Evolutionary conservation across 2,329 filamentous ascomycete genomes (phyloP), one percentile per base, ranked within the genome.

Genomic region (Volutella citrinella): DNA sequence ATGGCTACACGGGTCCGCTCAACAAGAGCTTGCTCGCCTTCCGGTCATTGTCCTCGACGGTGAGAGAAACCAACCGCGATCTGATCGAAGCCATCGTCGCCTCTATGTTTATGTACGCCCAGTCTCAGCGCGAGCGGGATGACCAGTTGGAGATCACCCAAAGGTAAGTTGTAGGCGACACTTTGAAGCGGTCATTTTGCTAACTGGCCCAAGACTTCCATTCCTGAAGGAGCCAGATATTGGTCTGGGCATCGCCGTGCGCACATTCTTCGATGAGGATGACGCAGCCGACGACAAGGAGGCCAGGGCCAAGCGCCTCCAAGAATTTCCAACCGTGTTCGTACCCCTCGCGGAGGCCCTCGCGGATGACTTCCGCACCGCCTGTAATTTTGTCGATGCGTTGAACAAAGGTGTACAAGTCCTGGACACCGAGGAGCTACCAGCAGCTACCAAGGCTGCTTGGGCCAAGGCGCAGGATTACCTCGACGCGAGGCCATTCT

Each of bases 1-100:
- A 91, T 49, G 93, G 93, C 19, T 98, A 96, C 63, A 96, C 91
- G 3, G 93, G 93, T 1, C 91, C 93, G 2, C 74, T 98, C 2
- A 95, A 89, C 69, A 84, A 93, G 61, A 89, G 91, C 48, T 72
- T 96, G 32, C 73, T 98, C 25, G 82, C 81, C 17, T 98, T 90
- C 68, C 85, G 88, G 41, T 90, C 88, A 2, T 72, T 97, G 38
- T 81, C 88, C 24, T 83, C 83, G 3, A 80, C 86, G 24, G 82
- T 96, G 16, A 84, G 90, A 23, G 79, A 84, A 45, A 80, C 82
- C 20, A 73, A 95, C 45, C 80, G 93, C 29, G 89, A 95, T 57
- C 66, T 97, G 21, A 68, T 93, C 11, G 93, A 98, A 63, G 84
- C 88, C 25, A 78, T 91, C 43, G 71, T 90, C 14, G 82, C 82